Evolutionary conservation across 768 basidiomycete species (phyloP), one percentile per base, ranked within the genome.

Genomic region (Mycena vulgaris): DNA sequence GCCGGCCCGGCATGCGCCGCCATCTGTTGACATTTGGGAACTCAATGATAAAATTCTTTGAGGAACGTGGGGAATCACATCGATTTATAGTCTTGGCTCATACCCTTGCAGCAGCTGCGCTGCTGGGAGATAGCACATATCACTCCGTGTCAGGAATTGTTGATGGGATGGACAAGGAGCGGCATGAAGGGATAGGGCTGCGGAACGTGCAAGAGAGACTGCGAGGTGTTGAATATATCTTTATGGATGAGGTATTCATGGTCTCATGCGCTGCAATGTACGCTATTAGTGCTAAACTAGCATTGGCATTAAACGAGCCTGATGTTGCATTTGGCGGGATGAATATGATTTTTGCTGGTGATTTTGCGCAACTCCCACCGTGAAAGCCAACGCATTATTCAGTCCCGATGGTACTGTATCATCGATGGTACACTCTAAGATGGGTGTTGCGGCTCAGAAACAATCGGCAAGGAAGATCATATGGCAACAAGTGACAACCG

Each of bases 161-260:
- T 60, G 70, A 73, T 11, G 52, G 37, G 5, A 27, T 21, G 35
- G 13, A 17, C 45, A 33, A 68, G 31, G 45, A 37, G 23, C 25
- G 10, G 48, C n/a, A 21, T n/a, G 25, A 53, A 19, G 48, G 52
- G 6, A n/a, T 27, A n/a, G 40, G 30, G 5, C 13, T 60, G 8
- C 13, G 28, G 8, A 19, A 60, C 6, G n/a, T 60, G 4, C 58
- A 39, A 14, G 58, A 42, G 7, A 25, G 69, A 23, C 68, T 76
- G 5, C 21, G 66, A 27, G 73, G 76, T n/a, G 78, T 83, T 4
- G 75, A 82, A n/a, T n/a, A n/a, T n/a, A n/a, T n/a, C n/a, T n/a
- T n/a, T n/a, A n/a, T n/a, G n/a, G n/a, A n/a, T n/a, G 83, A 86
- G 63, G 75, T 85, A 0, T 85, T 83, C 0, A 86, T 86, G 85